Percentiles rank a stretch among this genome's conserved stretches.
Conservation (phyloP, 1,284 basidiomycete genomes). For the Malassezia furfur region DNA sequence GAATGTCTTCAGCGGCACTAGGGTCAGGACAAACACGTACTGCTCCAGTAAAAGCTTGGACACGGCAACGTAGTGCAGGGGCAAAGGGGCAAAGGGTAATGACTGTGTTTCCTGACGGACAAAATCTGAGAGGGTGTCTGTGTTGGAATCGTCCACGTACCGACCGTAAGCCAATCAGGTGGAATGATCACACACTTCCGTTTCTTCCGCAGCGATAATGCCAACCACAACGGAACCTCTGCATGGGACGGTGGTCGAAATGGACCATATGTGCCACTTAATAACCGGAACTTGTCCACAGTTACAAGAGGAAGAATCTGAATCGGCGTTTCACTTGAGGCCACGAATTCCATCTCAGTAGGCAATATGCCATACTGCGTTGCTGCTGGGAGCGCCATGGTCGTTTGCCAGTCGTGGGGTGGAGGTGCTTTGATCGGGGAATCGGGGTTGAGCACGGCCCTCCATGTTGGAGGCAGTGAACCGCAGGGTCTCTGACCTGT, state of each 20-base stretch:
- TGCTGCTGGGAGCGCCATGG: constrained; percentile 12
- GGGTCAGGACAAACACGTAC: constrained; percentile 53
- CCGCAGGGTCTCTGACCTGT: background rate
- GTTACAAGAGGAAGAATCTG: constrained; percentile 35
- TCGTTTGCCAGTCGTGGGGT: background rate
- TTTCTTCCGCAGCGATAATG: constrained; percentile 80
- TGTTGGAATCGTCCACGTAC: constrained; percentile 50
- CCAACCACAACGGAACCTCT: constrained; percentile 86
- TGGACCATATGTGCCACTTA: constrained; percentile 63
- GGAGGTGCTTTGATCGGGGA: background rate
- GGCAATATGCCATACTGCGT: constrained; percentile 13
- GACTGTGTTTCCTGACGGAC: constrained; percentile 10
- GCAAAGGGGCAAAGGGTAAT: constrained; percentile 47
- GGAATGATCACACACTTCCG: constrained; percentile 83
- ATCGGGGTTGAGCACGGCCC: background rate
- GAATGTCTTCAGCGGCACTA: constrained; percentile 81
- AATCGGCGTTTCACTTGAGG: constrained; percentile 23
- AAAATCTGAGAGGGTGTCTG: constrained; percentile 6
- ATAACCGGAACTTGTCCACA: constrained; percentile 39
- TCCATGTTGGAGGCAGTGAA: background rate
- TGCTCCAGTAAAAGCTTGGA: constrained; percentile 79
- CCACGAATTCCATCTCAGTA: constrained; percentile 18
- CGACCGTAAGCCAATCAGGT: constrained; percentile 76
- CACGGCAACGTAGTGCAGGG: constrained; percentile 70
- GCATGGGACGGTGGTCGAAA: constrained; percentile 74